phyloP scores from a whole-genome alignment of 169 alveolate genomes.

The Eimeria praecox region DNA sequence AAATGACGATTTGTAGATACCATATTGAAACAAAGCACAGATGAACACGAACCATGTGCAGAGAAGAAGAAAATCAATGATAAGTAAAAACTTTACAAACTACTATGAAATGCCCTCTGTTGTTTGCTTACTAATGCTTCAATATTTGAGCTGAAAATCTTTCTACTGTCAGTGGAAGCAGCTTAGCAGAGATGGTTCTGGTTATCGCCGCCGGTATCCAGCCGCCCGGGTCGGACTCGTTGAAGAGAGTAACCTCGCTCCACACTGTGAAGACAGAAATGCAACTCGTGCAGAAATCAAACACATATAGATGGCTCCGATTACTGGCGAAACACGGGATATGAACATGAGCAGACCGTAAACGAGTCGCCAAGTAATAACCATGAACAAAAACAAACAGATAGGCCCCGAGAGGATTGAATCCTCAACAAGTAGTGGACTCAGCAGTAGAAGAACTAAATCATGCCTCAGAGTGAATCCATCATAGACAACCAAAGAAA shows the following conservation, averaged over 20 bases:
- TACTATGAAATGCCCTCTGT: not conserved
- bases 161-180: constrained; percentile 86
- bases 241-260: constrained; percentile 85
- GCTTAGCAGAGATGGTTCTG: constrained; percentile 83
- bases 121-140: constrained; percentile 81
- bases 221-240: constrained; percentile 86
- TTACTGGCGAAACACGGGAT: no score
- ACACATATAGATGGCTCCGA: not conserved
- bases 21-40: not conserved
- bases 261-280: constrained; percentile 76
- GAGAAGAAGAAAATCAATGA: not conserved
- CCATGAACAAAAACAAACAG: not conserved
- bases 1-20: not conserved
- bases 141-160: constrained; percentile 81
- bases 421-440: not conserved
- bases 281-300: not conserved
- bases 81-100: not conserved
- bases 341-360: no score
- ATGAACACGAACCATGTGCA: not conserved
- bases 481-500: not conserved
- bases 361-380: no score
- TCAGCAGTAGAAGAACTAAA: not conserved
- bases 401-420: not conserved
- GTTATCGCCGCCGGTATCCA: constrained; percentile 88
- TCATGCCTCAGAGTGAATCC: no score